These are phyloP conservation scores for Trichoderma guizhouense DNA, from an alignment of 2,329 filamentous ascomycete genomes.

Conservation along the genomic window DNA sequence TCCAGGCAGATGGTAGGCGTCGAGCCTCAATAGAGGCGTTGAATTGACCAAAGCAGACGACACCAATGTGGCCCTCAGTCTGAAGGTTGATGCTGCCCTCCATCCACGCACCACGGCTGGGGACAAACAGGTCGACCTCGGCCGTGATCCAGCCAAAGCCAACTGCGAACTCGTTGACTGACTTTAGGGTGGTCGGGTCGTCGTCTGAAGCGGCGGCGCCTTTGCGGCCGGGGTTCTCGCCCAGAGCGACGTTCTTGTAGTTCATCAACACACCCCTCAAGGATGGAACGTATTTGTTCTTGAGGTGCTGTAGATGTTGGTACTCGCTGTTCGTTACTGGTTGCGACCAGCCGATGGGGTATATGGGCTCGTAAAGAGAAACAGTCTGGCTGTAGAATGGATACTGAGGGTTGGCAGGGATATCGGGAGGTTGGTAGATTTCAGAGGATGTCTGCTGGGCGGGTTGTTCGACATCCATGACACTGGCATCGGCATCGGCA, in stretches of 20 bases:
- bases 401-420: slow-evolving; percentile 47
- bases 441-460: slow-evolving; percentile 30
- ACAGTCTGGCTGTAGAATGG: slow-evolving; percentile 78
- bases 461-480: slow-evolving; percentile 38
- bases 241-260: slow-evolving; percentile 67
- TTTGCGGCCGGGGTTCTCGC: slow-evolving; percentile 53
- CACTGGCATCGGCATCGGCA: slow-evolving; percentile 21
- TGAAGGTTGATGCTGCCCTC: slow-evolving; percentile 82
- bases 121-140: slow-evolving; percentile 80
- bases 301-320: slow-evolving; percentile 70
- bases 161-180: slow-evolving; percentile 78
- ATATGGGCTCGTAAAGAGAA: slow-evolving; percentile 75
- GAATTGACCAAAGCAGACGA: slow-evolving; percentile 88
- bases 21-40: slow-evolving; percentile 80
- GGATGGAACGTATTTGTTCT: slow-evolving; percentile 72
- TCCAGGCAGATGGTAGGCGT: slow-evolving; percentile 74
- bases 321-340: slow-evolving; percentile 68
- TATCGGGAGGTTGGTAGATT: slow-evolving; percentile 38
- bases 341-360: slow-evolving; percentile 65
- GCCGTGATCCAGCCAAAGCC: slow-evolving; percentile 86
- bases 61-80: slow-evolving; percentile 82
- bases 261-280: slow-evolving; percentile 71
- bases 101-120: slow-evolving; percentile 67
- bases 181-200: slow-evolving; percentile 45
- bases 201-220: slow-evolving; percentile 48